Evolutionary conservation across 331 rosid species (phyloP).

Genomic region (Quercus tomentella): DNA sequence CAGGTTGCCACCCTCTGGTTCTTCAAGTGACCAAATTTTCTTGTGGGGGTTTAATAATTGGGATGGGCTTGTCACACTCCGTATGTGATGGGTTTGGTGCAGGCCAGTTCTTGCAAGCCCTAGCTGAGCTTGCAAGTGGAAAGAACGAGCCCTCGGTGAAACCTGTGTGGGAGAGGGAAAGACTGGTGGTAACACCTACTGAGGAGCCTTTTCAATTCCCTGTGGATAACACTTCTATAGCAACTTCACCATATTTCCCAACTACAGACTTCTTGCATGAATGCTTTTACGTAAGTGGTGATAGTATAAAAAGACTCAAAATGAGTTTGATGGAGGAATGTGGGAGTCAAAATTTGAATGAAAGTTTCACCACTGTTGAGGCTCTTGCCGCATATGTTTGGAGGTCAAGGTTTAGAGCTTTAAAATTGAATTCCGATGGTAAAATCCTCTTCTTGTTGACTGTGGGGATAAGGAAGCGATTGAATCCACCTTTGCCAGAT

Average conservation of each 20-base stretch:
- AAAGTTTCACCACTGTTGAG: slow-evolving; percentile 44
- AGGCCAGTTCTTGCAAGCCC: slow-evolving; percentile 31
- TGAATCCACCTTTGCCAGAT: slow-evolving; percentile 36
- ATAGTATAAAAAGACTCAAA: slow-evolving; percentile 36
- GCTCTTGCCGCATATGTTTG: slow-evolving; percentile 48
- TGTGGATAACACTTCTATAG: slow-evolving; percentile 14
- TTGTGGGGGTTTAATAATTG: slow-evolving; percentile 50
- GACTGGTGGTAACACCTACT: slow-evolving; percentile 15
- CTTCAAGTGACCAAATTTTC: slow-evolving; percentile 44
- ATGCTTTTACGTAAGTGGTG: slow-evolving; percentile 19
- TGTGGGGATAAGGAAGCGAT: slow-evolving; percentile 33
- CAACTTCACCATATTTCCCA: slow-evolving; percentile 45
- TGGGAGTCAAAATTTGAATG: not conserved
- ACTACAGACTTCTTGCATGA: slow-evolving; percentile 28
- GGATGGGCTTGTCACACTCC: slow-evolving; percentile 38
- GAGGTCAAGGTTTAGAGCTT: slow-evolving; percentile 45
- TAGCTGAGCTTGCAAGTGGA: slow-evolving; percentile 38
- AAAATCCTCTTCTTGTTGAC: slow-evolving; percentile 29
- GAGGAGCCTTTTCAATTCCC: slow-evolving; percentile 22
- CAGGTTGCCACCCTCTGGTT: slow-evolving; percentile 25
- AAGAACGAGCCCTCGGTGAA: slow-evolving; percentile 34
- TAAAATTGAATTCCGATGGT: slow-evolving; percentile 32
- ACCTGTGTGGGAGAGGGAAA: slow-evolving; percentile 51
- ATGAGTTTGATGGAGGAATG: slow-evolving; percentile 21
- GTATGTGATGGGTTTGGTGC: slow-evolving; percentile 50